A percentile compares a stretch with the other conserved stretches of the same genome.
phyloP scores from a whole-genome alignment of 345 rosid genomes.

The Eucalyptus marginata region DNA sequence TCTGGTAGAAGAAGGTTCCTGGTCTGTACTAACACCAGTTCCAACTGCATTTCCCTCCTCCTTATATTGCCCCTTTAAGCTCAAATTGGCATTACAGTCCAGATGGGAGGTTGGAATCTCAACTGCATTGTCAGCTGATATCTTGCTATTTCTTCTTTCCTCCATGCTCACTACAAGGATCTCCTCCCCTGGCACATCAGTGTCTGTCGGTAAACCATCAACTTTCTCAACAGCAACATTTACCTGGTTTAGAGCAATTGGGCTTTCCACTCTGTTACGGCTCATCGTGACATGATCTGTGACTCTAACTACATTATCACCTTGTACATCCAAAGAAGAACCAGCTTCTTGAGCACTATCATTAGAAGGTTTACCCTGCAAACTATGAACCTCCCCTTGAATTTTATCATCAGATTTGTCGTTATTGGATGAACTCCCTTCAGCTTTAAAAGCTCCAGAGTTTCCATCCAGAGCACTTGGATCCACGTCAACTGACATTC shows the following conservation, averaged over 20 bases:
- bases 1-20: constrained; percentile 9
- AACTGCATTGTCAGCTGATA: constrained; percentile 1
- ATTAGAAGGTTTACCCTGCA: constrained; percentile 13
- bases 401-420: neutral
- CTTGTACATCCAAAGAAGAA: constrained; percentile 23
- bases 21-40: neutral
- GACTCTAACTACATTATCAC: constrained; percentile 1
- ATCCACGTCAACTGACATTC: constrained; percentile 11
- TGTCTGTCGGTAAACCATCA: constrained; percentile 6
- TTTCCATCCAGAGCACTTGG: constrained; percentile 9
- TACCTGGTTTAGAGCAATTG: neutral
- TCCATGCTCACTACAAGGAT: neutral
- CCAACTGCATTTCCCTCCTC: neutral
- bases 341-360: constrained; percentile 12
- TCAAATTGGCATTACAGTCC: neutral
- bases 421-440: neutral
- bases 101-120: neutral
- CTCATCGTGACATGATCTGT: neutral
- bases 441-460: constrained; percentile 2
- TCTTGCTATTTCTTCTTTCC: neutral
- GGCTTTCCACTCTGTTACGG: neutral
- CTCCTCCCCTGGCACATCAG: neutral
- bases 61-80: neutral
- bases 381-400: constrained; percentile 10
- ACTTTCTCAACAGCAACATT: neutral